Conservation (phyloP, 2,329 filamentous ascomycete genomes). For the Alternaria ventricosa region DNA sequence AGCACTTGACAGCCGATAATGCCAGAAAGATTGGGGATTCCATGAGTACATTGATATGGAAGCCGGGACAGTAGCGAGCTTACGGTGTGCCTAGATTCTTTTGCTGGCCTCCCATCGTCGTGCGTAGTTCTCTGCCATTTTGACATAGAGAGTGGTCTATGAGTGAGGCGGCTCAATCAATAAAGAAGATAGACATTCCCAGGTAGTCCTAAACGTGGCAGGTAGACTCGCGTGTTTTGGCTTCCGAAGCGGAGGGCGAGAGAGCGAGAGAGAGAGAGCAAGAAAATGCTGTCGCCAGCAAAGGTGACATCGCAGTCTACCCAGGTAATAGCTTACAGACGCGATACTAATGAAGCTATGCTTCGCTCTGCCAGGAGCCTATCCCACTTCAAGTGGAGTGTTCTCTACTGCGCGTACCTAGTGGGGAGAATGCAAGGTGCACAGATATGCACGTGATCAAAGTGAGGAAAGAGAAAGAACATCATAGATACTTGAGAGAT, state of each 20-base stretch:
- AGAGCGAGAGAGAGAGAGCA: not conserved
- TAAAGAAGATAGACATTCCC: not conserved
- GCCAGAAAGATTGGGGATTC: not conserved
- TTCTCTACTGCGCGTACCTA: not conserved
- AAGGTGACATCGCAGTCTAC: not conserved
- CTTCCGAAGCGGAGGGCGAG: not conserved
- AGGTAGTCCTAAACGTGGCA: not conserved
- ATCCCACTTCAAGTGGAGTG: not conserved
- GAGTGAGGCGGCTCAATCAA: not conserved
- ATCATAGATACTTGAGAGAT: not conserved
- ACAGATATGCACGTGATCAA: not conserved
- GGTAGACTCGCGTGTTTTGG: not conserved
- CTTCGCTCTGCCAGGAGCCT: not conserved
- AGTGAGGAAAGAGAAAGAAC: not conserved
- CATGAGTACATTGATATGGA: not conserved
- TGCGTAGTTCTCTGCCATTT: not conserved
- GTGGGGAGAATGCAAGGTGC: not conserved
- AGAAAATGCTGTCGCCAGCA: not conserved
- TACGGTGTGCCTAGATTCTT: not conserved
- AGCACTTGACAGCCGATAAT: not conserved
- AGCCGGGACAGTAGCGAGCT: not conserved
- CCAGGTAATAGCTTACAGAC: not conserved
- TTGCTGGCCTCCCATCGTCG: not conserved
- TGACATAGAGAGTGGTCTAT: not conserved
- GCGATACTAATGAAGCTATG: not conserved